Conservation (phyloP, 495 filamentous ascomycete genomes). For the Cercophora scortea region DNA sequence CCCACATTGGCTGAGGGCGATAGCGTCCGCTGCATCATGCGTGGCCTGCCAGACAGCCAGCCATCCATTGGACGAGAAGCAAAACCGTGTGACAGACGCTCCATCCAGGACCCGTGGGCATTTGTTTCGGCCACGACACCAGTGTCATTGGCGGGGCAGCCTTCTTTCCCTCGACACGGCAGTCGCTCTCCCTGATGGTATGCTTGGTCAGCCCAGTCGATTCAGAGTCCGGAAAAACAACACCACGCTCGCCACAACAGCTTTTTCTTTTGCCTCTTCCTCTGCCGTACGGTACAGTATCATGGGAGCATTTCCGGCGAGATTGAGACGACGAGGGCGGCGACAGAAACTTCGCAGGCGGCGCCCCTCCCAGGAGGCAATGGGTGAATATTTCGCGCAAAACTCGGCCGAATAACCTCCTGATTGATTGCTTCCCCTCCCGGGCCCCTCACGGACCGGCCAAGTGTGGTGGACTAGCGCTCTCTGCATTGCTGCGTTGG, state of each 20-base stretch:
- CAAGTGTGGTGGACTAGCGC: slow-evolving; percentile 22
- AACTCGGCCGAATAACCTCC: slow-evolving; percentile 14
- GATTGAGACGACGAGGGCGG: too few relatives aligned
- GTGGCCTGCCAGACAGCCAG: not conserved
- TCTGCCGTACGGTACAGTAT: too few relatives aligned
- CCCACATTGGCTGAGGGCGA: not conserved
- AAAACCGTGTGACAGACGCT: not conserved
- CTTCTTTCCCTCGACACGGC: too few relatives aligned
- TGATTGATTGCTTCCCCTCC: too few relatives aligned
- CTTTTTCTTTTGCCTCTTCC: too few relatives aligned
- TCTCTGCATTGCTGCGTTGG: slow-evolving; percentile 32
- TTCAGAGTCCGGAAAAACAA: too few relatives aligned
- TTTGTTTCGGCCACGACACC: too few relatives aligned
- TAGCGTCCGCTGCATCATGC: not conserved
- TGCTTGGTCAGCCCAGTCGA: too few relatives aligned
- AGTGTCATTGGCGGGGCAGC: too few relatives aligned
- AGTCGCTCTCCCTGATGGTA: too few relatives aligned
- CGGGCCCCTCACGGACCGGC: slow-evolving; percentile 5
- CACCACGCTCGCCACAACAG: too few relatives aligned
- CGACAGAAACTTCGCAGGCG: not conserved
- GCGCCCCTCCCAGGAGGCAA: not conserved
- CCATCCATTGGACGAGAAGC: not conserved
- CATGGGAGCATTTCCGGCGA: too few relatives aligned
- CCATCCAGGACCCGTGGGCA: not conserved
- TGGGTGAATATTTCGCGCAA: slow-evolving; percentile 13